Conservation (phyloP, 176 grass and related monocot species). For the Triticum dicoccoides region DNA sequence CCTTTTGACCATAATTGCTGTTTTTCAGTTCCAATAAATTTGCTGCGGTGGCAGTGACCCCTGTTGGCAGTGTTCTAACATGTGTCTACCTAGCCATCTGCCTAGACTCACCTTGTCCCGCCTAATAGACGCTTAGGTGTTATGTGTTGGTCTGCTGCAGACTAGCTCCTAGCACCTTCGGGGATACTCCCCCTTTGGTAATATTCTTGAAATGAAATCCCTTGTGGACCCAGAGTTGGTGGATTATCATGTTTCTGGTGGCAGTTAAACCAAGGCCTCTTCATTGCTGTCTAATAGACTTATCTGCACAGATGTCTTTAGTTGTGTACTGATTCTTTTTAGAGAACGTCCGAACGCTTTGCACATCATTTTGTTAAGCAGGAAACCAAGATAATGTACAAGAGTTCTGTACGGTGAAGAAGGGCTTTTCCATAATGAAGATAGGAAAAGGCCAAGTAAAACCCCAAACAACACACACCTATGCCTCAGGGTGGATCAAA, state of each 20-base stretch:
- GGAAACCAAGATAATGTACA: not conserved
- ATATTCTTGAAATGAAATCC: constrained; percentile 10
- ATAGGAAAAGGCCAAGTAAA: not conserved
- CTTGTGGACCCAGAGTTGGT: not conserved
- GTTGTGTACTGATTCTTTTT: not conserved
- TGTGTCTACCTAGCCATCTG: not conserved
- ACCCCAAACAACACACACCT: not conserved
- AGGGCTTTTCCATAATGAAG: constrained; percentile 3
- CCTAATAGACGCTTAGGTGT: not conserved
- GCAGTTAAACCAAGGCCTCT: not conserved
- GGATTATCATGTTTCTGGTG: not conserved
- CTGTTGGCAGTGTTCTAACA: not conserved
- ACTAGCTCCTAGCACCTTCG: not conserved
- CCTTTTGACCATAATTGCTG: not conserved
- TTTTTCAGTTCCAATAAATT: constrained; percentile 6
- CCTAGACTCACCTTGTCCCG: not conserved
- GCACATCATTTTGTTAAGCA: not conserved
- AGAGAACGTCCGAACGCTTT: not conserved
- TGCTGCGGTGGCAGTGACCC: not conserved
- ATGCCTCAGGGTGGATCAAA: constrained; percentile 14
- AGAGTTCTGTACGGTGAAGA: not conserved
- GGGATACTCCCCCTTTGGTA: not conserved
- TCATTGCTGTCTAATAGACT: constrained; percentile 1
- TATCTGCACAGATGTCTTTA: constrained; percentile 17
- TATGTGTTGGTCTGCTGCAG: not conserved